Percentiles rank a stretch among this genome's conserved stretches.
Conservation (phyloP, 306 rosid species). For the Chamaecrista fasciculata region DNA sequence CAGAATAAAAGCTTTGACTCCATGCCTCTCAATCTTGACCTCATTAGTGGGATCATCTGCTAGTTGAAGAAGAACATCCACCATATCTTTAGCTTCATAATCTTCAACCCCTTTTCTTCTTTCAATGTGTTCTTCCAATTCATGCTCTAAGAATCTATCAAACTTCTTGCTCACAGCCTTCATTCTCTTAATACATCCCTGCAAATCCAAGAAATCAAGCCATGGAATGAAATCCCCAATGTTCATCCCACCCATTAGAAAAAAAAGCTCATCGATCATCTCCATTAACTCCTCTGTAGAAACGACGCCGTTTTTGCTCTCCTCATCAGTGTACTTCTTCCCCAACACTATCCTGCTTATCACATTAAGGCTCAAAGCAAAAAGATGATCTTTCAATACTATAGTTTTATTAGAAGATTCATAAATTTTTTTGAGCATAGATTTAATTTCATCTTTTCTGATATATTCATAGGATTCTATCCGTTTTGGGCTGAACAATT, state of each 20-base stretch:
- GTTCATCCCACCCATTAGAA: neutral
- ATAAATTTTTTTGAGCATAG: neutral
- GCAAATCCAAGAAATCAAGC: neutral
- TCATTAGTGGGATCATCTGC: neutral
- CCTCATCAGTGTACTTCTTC: neutral
- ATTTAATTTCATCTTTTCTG: neutral
- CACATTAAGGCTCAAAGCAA: neutral
- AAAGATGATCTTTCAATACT: neutral
- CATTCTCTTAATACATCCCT: neutral
- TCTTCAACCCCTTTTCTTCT: neutral
- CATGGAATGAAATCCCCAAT: neutral
- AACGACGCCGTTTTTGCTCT: neutral
- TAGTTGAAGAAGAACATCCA: neutral
- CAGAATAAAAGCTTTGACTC: neutral
- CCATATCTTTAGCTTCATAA: neutral
- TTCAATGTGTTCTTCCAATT: neutral
- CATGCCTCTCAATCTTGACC: neutral
- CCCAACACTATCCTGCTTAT: neutral
- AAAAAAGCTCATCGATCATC: neutral
- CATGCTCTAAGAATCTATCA: neutral
- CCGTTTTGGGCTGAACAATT: neutral
- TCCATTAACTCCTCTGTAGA: neutral
- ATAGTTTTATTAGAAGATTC: neutral
- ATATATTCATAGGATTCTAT: neutral
- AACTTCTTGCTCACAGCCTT: neutral